Evolutionary conservation across 2,329 filamentous ascomycete genomes (phyloP).

Genomic region (Aspergillus sp.): DNA sequence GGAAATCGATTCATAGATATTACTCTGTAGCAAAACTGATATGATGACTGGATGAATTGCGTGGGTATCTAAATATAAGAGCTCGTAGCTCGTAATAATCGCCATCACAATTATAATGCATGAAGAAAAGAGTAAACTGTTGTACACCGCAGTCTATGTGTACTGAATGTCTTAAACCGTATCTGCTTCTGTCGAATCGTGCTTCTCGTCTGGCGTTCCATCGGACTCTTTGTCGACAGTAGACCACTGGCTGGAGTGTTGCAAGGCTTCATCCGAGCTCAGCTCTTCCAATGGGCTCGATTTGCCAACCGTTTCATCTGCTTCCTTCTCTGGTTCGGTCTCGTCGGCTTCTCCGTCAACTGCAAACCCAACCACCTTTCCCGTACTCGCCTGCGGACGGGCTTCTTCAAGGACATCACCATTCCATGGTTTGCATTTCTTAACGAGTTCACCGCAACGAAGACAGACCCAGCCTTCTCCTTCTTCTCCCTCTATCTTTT

Average conservation of each 20-base stretch:
- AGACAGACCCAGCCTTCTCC: slow-evolving; percentile 92
- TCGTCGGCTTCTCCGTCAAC: slow-evolving; percentile 21
- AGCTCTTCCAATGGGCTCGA: slow-evolving; percentile 21
- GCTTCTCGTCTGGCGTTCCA: slow-evolving; percentile 3
- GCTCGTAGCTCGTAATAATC: not conserved
- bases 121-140: not conserved
- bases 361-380: slow-evolving; percentile 40
- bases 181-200: not conserved
- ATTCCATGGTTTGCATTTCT: slow-evolving; percentile 83
- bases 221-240: slow-evolving; percentile 27
- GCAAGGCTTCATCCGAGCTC: slow-evolving; percentile 27
- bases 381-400: slow-evolving; percentile 27
- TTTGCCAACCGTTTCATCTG: slow-evolving; percentile 4
- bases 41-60: not conserved
- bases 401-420: slow-evolving; percentile 68
- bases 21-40: not conserved
- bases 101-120: not conserved
- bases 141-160: no score
- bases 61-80: slow-evolving; percentile 1
- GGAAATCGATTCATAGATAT: no score
- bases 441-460: slow-evolving; percentile 77
- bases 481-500: slow-evolving; percentile 83
- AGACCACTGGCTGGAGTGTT: slow-evolving; percentile 35
- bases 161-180: no score
- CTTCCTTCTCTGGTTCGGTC: slow-evolving; percentile 5